A percentile compares a stretch with the other conserved stretches of the same genome.
phyloP scores from a whole-genome alignment of 2,329 filamentous ascomycete genomes.

The Endothia cerciana region DNA sequence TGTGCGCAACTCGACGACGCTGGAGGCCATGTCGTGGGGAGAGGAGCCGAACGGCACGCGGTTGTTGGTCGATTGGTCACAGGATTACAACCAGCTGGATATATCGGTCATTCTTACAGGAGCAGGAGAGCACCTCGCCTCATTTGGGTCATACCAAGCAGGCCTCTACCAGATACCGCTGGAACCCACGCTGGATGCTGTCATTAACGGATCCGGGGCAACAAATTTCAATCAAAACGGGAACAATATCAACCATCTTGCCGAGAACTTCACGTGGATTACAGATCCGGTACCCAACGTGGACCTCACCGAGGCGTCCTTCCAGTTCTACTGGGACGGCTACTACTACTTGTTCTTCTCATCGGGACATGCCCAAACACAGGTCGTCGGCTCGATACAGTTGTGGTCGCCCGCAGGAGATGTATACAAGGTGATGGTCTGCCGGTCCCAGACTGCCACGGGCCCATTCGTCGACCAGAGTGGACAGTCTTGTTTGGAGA shows the following conservation, averaged over 20 bases:
- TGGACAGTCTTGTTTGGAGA: constrained; percentile 53
- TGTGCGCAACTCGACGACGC: constrained; percentile 43
- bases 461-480: constrained; percentile 60
- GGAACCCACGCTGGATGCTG: constrained; percentile 28
- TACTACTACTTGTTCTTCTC: constrained; percentile 70
- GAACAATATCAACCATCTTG: constrained; percentile 17
- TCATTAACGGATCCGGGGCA: not conserved
- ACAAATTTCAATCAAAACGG: constrained; percentile 30
- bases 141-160: constrained; percentile 35
- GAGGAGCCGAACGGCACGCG: constrained; percentile 51
- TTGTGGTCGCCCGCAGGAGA: constrained; percentile 50
- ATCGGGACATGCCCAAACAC: constrained; percentile 45
- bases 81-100: constrained; percentile 34
- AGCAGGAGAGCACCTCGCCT: constrained; percentile 29
- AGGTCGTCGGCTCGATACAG: constrained; percentile 61
- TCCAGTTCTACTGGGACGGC: constrained; percentile 56
- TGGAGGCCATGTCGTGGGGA: constrained; percentile 60
- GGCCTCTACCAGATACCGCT: constrained; percentile 34
- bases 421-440: constrained; percentile 68
- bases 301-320: constrained; percentile 52
- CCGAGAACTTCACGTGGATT: constrained; percentile 29
- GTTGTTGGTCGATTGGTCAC: constrained; percentile 32
- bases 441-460: constrained; percentile 55
- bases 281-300: constrained; percentile 17
- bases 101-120: constrained; percentile 29